Conservation (phyloP, 805 yeast species). For the Blastobotrys parvus region DNA sequence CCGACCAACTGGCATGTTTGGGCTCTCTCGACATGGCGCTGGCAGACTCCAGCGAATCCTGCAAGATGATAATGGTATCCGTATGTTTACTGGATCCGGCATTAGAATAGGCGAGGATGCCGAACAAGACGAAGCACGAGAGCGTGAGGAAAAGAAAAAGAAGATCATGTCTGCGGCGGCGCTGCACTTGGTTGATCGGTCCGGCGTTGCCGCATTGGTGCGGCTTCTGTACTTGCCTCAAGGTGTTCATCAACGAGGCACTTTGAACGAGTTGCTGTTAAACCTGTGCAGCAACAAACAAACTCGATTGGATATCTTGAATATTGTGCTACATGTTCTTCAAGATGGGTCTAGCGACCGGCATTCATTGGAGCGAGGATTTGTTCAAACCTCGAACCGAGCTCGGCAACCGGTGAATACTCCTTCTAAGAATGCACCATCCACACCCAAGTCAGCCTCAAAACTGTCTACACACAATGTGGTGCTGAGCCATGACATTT, state of each 20-base stretch:
- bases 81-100: conserved; percentile 9
- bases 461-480: conserved; percentile 5
- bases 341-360: conserved; percentile 68
- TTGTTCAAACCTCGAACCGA: conserved; percentile 44
- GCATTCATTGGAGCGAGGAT: conserved; percentile 52
- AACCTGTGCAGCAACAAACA: conserved; percentile 69
- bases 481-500: conserved; percentile 35
- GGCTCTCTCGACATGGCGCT: no score
- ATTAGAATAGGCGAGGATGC: conserved; percentile 11
- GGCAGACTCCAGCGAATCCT: not conserved
- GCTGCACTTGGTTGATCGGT: conserved; percentile 63
- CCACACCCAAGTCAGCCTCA: conserved; percentile 1
- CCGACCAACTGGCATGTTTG: no score
- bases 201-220: conserved; percentile 66
- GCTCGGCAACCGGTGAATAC: conserved; percentile 25
- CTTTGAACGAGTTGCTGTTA: conserved; percentile 55
- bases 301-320: conserved; percentile 65
- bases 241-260: conserved; percentile 37
- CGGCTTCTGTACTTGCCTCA: conserved; percentile 69
- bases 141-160: conserved; percentile 12
- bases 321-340: conserved; percentile 55
- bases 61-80: conserved; percentile 3
- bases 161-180: conserved; percentile 19
- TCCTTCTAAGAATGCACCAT: not conserved
- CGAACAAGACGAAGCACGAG: conserved; percentile 24